Evolutionary conservation across 352 stramenopile genomes (phyloP).

Genomic region (Pythium pyrilobum): DNA sequence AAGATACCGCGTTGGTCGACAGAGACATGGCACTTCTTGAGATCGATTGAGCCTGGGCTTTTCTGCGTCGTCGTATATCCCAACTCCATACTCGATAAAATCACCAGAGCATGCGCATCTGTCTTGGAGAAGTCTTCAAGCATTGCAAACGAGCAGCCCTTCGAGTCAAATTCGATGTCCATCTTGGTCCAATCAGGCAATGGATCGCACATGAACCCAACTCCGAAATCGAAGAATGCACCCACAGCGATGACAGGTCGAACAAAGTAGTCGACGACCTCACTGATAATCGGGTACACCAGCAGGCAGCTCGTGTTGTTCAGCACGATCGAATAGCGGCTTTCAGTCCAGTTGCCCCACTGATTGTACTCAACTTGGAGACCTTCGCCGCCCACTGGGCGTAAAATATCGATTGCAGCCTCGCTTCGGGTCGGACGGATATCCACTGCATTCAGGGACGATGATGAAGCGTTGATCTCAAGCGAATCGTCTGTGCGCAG

Average conservation of each 20-base stretch:
- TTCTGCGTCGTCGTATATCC: constrained; percentile 65
- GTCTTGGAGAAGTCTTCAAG: constrained; percentile 75
- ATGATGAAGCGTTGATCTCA: constrained; percentile 52
- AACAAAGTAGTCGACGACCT: constrained; percentile 63
- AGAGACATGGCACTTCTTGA: constrained; percentile 78
- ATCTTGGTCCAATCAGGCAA: constrained; percentile 75
- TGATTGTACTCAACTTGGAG: constrained; percentile 78
- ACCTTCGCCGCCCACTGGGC: constrained; percentile 61
- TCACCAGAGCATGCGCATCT: constrained; percentile 67
- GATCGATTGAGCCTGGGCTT: constrained; percentile 40
- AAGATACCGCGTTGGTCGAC: constrained; percentile 79
- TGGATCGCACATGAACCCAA: constrained; percentile 59
- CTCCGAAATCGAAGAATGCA: constrained; percentile 50
- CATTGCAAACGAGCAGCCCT: constrained; percentile 69
- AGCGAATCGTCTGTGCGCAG: constrained; percentile 80
- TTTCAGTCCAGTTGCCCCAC: constrained; percentile 73
- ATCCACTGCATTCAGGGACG: constrained; percentile 59
- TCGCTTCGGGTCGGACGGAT: constrained; percentile 47
- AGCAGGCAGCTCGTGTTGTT: constrained; percentile 78
- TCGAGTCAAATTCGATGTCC: constrained; percentile 64
- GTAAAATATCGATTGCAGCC: constrained; percentile 59
- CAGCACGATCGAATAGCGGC: constrained; percentile 55
- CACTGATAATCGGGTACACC: constrained; percentile 60
- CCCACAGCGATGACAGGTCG: constrained; percentile 37
- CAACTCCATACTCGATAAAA: constrained; percentile 63